These are phyloP conservation scores for Daldinia sp. DNA, from an alignment of 2,329 filamentous ascomycete species.

Conservation along the genomic window DNA sequence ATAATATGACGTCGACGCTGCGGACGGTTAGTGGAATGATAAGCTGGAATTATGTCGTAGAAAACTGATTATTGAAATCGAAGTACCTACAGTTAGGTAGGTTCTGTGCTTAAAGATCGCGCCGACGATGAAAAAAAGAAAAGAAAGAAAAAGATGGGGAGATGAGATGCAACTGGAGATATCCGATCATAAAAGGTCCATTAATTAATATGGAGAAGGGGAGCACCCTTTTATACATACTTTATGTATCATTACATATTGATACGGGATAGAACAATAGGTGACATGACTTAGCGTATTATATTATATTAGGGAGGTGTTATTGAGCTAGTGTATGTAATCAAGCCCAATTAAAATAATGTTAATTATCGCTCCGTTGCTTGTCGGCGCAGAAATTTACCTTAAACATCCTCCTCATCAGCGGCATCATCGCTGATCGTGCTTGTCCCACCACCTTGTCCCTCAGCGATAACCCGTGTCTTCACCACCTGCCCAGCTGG, in stretches of 20 bases:
- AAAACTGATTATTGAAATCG: not conserved
- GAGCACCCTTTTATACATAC: no score
- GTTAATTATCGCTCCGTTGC: no score
- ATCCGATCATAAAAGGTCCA: not conserved
- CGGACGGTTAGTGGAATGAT: not conserved
- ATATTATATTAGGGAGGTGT: no score
- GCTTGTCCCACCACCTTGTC: slow-evolving; percentile 60
- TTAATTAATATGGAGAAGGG: not conserved
- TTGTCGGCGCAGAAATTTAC: no score
- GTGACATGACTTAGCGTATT: no score
- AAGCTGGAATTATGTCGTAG: not conserved
- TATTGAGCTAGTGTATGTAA: no score
- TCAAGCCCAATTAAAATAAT: no score
- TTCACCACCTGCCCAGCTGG: slow-evolving; percentile 56
- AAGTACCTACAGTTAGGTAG: not conserved
- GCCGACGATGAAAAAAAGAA: not conserved
- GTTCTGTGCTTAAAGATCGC: not conserved
- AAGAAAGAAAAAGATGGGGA: not conserved
- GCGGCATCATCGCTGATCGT: slow-evolving; percentile 51
- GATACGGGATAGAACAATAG: no score
- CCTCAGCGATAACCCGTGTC: slow-evolving; percentile 61
- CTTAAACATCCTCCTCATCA: not conserved
- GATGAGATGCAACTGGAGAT: not conserved
- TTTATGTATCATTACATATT: no score
- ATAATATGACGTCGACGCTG: not conserved